Evolutionary conservation across 2,329 filamentous ascomycete species (phyloP).

Genomic region (Cercospora sp.): DNA sequence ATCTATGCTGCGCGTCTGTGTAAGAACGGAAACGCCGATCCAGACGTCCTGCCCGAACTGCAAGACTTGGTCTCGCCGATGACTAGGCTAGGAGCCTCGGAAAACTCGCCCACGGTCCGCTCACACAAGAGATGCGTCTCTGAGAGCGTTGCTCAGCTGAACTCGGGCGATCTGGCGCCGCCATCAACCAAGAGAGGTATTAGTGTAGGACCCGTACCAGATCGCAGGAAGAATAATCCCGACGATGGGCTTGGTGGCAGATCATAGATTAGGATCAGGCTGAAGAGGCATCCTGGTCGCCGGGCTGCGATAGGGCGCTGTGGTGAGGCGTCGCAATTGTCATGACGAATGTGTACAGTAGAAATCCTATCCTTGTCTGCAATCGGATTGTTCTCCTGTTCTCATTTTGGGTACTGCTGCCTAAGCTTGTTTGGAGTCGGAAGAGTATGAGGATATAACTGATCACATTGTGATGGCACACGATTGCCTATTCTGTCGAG

Average conservation of each 20-base stretch:
- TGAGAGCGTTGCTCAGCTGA: conserved; percentile 31
- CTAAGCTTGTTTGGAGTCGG: neutral
- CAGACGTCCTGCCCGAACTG: conserved; percentile 16
- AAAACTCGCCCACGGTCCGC: neutral
- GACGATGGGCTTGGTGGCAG: conserved; percentile 14
- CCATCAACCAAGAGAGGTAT: conserved; percentile 22
- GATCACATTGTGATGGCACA: neutral
- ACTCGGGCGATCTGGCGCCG: conserved; percentile 26
- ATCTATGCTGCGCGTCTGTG: neutral
- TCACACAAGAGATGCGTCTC: conserved; percentile 33
- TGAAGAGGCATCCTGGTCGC: neutral
- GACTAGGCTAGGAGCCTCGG: conserved; percentile 12
- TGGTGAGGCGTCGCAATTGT: conserved; percentile 5
- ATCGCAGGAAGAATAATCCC: conserved; percentile 3
- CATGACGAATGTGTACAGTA: conserved; percentile 11
- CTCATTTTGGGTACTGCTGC: neutral
- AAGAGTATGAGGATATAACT: neutral
- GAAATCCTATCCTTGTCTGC: conserved; percentile 2
- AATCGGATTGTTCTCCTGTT: neutral
- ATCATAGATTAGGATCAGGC: neutral
- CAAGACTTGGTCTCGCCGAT: conserved; percentile 11
- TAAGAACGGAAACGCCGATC: neutral
- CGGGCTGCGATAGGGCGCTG: neutral
- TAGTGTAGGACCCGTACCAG: conserved; percentile 27
- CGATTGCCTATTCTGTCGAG: neutral